A percentile compares a stretch with the other conserved stretches of the same genome.
These are phyloP conservation scores for Fraxinus paxiana DNA, from an alignment of 305 asterid genomes.

Conservation along the genomic window DNA sequence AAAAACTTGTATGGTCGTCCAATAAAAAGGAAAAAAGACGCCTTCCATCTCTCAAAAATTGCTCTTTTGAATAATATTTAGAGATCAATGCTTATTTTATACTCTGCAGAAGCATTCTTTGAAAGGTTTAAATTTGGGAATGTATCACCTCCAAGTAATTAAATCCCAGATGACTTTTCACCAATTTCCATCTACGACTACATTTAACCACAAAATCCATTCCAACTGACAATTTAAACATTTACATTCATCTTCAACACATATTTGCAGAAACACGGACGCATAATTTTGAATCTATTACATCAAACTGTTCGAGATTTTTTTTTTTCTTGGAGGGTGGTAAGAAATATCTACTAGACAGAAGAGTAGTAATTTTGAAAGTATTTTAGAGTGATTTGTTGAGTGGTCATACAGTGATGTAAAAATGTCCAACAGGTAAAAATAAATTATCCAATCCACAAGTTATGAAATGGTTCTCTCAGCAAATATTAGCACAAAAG, in stretches of 20 bases:
- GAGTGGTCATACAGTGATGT: background rate
- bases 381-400: background rate
- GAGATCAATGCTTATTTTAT: background rate
- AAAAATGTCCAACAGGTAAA: conserved; percentile 3
- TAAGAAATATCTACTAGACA: background rate
- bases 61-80: background rate
- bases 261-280: background rate
- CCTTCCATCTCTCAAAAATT: background rate
- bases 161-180: background rate
- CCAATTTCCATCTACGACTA: background rate
- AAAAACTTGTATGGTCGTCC: background rate
- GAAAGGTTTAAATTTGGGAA: background rate
- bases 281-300: background rate
- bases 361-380: background rate
- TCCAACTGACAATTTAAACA: background rate
- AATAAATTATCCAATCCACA: background rate
- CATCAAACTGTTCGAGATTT: background rate
- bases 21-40: background rate
- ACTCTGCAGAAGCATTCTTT: background rate
- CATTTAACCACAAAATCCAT: background rate
- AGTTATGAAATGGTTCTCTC: background rate
- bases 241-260: background rate
- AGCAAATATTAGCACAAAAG: background rate
- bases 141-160: background rate
- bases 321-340: background rate